Conservation (phyloP, 352 stramenopile species). For the Globisporangium polare region DNA sequence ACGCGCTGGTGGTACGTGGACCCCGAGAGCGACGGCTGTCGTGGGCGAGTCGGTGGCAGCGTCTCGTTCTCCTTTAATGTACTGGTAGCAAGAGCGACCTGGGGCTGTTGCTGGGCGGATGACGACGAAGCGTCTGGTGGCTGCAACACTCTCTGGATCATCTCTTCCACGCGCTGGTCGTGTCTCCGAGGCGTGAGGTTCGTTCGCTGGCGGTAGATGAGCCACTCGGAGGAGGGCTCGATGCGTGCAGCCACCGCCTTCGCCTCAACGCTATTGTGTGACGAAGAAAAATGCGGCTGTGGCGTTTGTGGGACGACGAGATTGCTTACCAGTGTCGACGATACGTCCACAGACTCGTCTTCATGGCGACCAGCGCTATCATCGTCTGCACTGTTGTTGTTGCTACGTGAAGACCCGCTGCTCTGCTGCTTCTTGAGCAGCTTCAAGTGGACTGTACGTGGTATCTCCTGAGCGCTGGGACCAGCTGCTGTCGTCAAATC, state of each 20-base stretch:
- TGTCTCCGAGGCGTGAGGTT: conserved; percentile 38
- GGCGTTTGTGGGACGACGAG: not conserved
- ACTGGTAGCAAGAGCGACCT: not conserved
- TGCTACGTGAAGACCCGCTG: not conserved
- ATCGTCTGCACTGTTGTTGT: not conserved
- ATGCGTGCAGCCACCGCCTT: conserved; percentile 21
- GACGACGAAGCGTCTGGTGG: not conserved
- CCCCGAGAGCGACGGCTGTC: conserved; percentile 24
- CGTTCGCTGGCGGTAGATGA: conserved; percentile 49
- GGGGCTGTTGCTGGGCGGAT: not conserved
- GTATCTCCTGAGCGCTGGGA: not conserved
- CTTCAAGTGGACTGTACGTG: not conserved
- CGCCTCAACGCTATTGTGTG: conserved; percentile 17
- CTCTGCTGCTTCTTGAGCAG: conserved; percentile 1
- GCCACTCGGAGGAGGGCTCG: conserved; percentile 44
- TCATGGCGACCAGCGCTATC: not conserved
- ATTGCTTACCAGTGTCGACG: not conserved
- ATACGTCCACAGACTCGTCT: not conserved
- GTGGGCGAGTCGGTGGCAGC: conserved; percentile 18
- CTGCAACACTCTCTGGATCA: conserved; percentile 29
- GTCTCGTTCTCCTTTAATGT: conserved; percentile 9
- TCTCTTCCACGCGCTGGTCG: conserved; percentile 38
- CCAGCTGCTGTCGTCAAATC: not conserved
- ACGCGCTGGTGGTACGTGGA: conserved; percentile 44
- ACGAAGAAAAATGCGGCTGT: not conserved